Base-by-base conservation (phyloP, 108 stramenopile genomes). In the Nitzschia inconspicua region DNA sequence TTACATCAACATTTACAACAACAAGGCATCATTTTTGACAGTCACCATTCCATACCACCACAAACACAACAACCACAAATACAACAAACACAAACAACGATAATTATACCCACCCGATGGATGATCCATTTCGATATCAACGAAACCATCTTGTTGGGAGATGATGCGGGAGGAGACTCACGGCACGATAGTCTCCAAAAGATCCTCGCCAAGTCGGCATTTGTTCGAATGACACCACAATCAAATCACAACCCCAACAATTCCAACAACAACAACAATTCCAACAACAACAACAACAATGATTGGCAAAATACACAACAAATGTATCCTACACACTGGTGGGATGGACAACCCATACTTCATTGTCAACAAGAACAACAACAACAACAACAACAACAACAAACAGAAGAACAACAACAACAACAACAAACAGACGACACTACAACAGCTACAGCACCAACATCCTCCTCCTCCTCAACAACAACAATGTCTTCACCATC, bases 121-220 rank as follows among this genome's bases (percentile, higher is more conserved):
- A 44, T 82, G 11, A 43, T 87, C 1, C 85, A 86, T 66, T 87
- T 88, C 57, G 91, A 92, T 44, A 81, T 93, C 63, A 93, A 93
- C 65, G 88, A 93, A 75, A 93, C 92, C 0, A 84, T 93, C 14
- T 53, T 93, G 8, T 16, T 94, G 28, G 88, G 86, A 19, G 89
- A 94, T 59, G 78, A 84, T 44, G 92, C 89, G 9, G 92, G 92
- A 10, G 88, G 87, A 0, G 92, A 94, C 60, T 65, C 85, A 0
- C 63, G 68, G 18, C 48, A 74, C 24, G 92, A 94, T 36, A 86
- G 72, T 44, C 40, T 86, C 16, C 80, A 94, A 52, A 89, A 89
- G 59, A 77, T 84, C 41, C 58, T 90, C 11, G 88, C 88, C 65
- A 94, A 94, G 61, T 80, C 80, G 28, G 88, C 92, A 13, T 94